phyloP scores from a whole-genome alignment of 768 basidiomycete species.

The Amanita thiersii region DNA sequence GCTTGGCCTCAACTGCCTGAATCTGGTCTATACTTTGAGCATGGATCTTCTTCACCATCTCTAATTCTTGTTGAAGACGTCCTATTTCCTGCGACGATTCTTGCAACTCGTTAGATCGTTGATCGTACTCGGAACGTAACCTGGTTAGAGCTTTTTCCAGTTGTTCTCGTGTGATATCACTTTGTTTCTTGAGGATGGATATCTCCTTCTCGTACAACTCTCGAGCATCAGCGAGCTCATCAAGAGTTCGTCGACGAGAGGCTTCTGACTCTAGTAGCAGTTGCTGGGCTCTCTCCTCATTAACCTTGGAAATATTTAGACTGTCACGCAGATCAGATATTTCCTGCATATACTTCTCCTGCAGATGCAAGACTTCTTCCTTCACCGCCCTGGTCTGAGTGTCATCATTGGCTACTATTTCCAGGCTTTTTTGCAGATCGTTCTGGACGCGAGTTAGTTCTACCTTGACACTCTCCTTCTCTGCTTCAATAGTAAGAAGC shows the following conservation, averaged over 20 bases:
- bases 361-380: constrained; percentile 12
- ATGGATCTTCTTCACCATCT: constrained; percentile 18
- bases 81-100: constrained; percentile 28
- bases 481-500: not conserved
- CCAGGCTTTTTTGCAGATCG: constrained; percentile 19
- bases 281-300: constrained; percentile 5
- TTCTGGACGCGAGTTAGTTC: constrained; percentile 22
- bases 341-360: constrained; percentile 12
- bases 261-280: not conserved
- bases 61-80: constrained; percentile 16
- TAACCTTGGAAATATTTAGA: constrained; percentile 12
- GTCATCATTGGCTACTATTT: constrained; percentile 10
- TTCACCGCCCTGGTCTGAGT: constrained; percentile 16
- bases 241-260: not conserved
- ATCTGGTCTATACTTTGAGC: constrained; percentile 21
- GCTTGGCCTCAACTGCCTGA: constrained; percentile 17
- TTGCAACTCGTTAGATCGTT: constrained; percentile 27
- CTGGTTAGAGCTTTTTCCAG: constrained; percentile 26
- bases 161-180: constrained; percentile 8
- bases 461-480: constrained; percentile 24
- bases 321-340: constrained; percentile 15
- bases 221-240: constrained; percentile 17
- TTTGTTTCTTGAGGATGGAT: not conserved
- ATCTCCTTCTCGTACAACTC: constrained; percentile 3
- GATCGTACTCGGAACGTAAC: constrained; percentile 27